phyloP scores from a whole-genome alignment of 192 early-diverging fungal genomes.

The Haplosporangium gracile region DNA sequence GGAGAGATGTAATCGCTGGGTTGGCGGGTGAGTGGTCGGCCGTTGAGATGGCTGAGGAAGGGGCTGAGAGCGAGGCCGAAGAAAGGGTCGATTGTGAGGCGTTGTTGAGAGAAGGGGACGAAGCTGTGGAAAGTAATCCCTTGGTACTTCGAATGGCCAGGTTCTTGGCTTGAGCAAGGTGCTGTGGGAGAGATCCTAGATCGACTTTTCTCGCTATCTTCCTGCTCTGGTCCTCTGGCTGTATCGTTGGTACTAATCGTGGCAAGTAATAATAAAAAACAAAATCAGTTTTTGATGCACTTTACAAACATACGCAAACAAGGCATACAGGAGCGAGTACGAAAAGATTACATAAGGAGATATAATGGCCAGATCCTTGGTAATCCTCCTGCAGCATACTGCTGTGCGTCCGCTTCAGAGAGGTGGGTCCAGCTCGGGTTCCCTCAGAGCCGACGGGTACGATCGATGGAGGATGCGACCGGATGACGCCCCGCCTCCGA shows the following conservation, averaged over 20 bases:
- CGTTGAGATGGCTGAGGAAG: not conserved
- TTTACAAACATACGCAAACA: not conserved
- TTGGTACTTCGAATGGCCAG: constrained; percentile 34
- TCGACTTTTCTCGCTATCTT: constrained; percentile 20
- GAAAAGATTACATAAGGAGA: constrained; percentile 16
- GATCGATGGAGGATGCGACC: constrained; percentile 13
- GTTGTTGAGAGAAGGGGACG: not conserved
- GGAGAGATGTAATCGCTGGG: not conserved
- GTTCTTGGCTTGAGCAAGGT: constrained; percentile 40
- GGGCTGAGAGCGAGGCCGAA: not conserved
- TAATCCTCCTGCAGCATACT: constrained; percentile 31
- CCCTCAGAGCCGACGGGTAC: not conserved
- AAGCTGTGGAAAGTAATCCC: not conserved
- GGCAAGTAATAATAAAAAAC: not conserved
- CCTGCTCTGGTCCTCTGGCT: constrained; percentile 7
- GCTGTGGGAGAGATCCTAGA: constrained; percentile 19
- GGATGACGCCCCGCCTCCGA: constrained; percentile 42
- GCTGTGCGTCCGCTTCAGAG: constrained; percentile 39
- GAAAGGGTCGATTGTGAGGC: not conserved
- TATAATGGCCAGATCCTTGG: not conserved
- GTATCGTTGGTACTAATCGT: not conserved
- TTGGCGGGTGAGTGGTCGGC: not conserved
- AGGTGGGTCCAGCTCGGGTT: not conserved
- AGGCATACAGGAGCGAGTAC: not conserved
- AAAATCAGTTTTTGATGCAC: not conserved